Percentiles rank a stretch among this genome's conserved stretches.
phyloP scores from a whole-genome alignment of 805 yeast species.

The Candida caryicola region DNA sequence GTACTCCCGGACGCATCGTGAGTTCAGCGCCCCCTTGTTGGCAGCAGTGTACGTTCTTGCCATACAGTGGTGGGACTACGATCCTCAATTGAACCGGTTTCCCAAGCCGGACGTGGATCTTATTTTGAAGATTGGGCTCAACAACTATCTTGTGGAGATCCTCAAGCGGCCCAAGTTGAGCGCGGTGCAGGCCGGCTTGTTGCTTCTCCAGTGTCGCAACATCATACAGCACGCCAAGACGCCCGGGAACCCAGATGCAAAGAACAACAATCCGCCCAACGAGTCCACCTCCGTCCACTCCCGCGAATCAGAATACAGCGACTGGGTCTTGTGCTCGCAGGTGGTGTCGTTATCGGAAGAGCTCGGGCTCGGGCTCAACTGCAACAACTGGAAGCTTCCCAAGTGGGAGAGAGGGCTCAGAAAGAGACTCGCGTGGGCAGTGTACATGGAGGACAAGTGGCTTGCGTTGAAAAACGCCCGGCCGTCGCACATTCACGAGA shows the following conservation, averaged over 20 bases:
- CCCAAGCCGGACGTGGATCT: slow-evolving; percentile 73
- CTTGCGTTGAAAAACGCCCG: slow-evolving; percentile 74
- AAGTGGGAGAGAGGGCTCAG: slow-evolving; percentile 93
- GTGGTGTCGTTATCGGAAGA: slow-evolving; percentile 88
- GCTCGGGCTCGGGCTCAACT: slow-evolving; percentile 85
- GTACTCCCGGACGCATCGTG: slow-evolving; percentile 85
- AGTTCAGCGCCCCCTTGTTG: slow-evolving; percentile 83
- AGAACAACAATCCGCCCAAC: neutral
- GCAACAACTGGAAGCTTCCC: slow-evolving; percentile 88
- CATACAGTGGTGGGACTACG: slow-evolving; percentile 92
- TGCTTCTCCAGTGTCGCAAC: slow-evolving; percentile 65
- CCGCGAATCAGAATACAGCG: slow-evolving; percentile 50
- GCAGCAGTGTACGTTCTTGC: slow-evolving; percentile 91
- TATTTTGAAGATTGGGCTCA: slow-evolving; percentile 49
- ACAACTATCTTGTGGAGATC: slow-evolving; percentile 70
- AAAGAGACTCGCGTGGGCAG: slow-evolving; percentile 92
- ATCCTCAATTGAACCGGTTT: slow-evolving; percentile 67
- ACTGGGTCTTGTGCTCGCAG: slow-evolving; percentile 84
- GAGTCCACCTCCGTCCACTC: neutral
- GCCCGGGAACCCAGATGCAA: slow-evolving; percentile 7
- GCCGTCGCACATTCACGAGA: slow-evolving; percentile 73
- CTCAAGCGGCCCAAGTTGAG: slow-evolving; percentile 85
- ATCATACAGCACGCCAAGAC: slow-evolving; percentile 21
- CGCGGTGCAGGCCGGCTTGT: slow-evolving; percentile 85
- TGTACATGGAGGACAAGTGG: slow-evolving; percentile 92